Evolutionary conservation across 306 rosid species (phyloP), one percentile per base, ranked within the genome.

Genomic region (Sesbania bispinosa): DNA sequence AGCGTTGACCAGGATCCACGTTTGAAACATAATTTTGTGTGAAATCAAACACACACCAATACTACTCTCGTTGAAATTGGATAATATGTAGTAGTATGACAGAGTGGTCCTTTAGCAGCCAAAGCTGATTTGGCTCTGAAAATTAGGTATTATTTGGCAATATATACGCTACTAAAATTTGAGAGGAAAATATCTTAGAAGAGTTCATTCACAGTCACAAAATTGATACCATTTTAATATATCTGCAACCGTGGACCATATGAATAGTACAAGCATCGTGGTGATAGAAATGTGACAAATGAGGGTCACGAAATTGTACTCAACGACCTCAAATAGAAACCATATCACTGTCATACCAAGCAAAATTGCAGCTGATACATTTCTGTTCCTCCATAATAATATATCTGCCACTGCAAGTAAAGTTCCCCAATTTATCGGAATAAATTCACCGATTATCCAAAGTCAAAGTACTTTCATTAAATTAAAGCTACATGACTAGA

Each of bases 321-420:
- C 87, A 6, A 69, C 84, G 3, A 90, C 75, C 81, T 90, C 96
- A 47, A 93, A 93, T 19, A 90, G 85, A 84, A 88, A 81, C 98
- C 96, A 90, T 63, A 90, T 62, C 3, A 47, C 62, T 5, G 98
- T 86, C 79, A 85, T 79, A 21, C 86, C 98, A 62, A 76, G 10
- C 74, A 93, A 80, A 32, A 88, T 75, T 3, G 78, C 84, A 18
- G 81, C 91, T 21, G 98, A 83, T 36, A 67, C 24, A 35, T 60
- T 73, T 33, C 36, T 67, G 59, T 90, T 33, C 86, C 74, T 85
- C 98, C 98, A 93, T 35, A 90, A 45, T 67, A 93, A 51, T 42
- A 90, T 79, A 59, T 90, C 92, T 30, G 96, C 96, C 15, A 85
- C 96, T 93, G 84, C 77, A 85, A 21, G 57, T 54, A 16, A 57